Evolutionary conservation across 164 flowering plant genomes (phyloP).

Genomic region (Saururus chinensis): DNA sequence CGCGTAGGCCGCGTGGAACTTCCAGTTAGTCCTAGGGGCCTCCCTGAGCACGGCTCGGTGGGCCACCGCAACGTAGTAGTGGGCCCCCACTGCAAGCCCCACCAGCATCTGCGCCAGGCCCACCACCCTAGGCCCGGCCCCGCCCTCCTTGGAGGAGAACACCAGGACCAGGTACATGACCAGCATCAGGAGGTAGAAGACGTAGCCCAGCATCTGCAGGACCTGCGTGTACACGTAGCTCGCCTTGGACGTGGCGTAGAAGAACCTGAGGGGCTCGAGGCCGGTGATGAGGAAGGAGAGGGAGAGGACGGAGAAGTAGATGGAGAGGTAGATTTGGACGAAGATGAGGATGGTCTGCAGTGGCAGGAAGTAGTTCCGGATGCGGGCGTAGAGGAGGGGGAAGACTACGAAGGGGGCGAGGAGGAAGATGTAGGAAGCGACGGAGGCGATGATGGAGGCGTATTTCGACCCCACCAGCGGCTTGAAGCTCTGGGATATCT

Average conservation of each 20-base stretch:
- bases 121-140: slow-evolving; percentile 43
- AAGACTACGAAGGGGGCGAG: slow-evolving; percentile 67
- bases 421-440: slow-evolving; percentile 50
- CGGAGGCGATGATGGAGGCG: slow-evolving; percentile 53
- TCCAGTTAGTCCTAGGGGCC: slow-evolving; percentile 87
- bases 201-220: slow-evolving; percentile 70
- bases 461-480: slow-evolving; percentile 69
- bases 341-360: slow-evolving; percentile 70
- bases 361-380: slow-evolving; percentile 67
- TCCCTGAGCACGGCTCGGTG: slow-evolving; percentile 66
- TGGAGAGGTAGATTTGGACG: slow-evolving; percentile 68
- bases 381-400: slow-evolving; percentile 45
- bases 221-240: slow-evolving; percentile 69
- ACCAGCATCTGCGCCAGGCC: slow-evolving; percentile 76
- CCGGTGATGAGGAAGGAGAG: slow-evolving; percentile 54
- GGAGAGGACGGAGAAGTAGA: slow-evolving; percentile 82
- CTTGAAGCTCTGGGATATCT: slow-evolving; percentile 59
- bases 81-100: slow-evolving; percentile 74
- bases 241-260: slow-evolving; percentile 63
- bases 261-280: slow-evolving; percentile 67
- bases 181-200: slow-evolving; percentile 57
- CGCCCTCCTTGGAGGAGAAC: slow-evolving; percentile 47
- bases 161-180: slow-evolving; percentile 69
- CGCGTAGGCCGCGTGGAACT: slow-evolving; percentile 77
- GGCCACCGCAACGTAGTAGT: slow-evolving; percentile 75